Evolutionary conservation across 192 early-diverging fungal genomes (phyloP).

Genomic region (Linnemannia zychae): DNA sequence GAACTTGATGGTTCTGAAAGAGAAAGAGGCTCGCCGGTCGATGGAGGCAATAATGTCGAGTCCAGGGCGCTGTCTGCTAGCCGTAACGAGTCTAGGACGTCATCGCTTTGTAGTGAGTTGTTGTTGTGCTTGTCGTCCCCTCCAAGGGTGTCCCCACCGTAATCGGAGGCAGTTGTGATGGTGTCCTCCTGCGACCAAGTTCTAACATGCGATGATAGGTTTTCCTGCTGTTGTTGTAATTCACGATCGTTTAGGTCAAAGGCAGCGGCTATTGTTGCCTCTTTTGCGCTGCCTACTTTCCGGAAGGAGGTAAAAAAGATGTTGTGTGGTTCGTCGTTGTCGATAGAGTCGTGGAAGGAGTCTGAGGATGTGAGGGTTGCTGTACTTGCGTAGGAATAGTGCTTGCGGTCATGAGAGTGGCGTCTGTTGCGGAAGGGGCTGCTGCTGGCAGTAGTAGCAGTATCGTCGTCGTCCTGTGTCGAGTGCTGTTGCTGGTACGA

Average conservation of each 20-base stretch:
- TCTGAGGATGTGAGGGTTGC: slow-evolving; percentile 16
- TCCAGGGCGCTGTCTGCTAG: background rate
- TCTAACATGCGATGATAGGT: background rate
- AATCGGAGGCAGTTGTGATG: background rate
- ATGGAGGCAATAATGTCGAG: background rate
- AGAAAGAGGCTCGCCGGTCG: background rate
- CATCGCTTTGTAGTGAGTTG: background rate
- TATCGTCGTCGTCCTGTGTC: slow-evolving; percentile 8
- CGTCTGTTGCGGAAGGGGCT: background rate
- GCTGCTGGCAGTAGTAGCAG: background rate
- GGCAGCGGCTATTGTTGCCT: background rate
- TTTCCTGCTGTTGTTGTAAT: background rate
- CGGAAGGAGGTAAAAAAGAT: background rate
- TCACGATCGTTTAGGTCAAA: background rate
- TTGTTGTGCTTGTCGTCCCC: background rate
- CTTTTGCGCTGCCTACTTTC: background rate
- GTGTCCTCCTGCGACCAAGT: background rate
- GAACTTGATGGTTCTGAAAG: background rate
- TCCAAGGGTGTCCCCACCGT: background rate
- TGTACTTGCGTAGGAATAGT: slow-evolving; percentile 28
- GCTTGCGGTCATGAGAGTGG: slow-evolving; percentile 14
- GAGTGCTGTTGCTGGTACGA: slow-evolving; percentile 20
- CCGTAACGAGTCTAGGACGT: background rate
- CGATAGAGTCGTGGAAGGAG: background rate
- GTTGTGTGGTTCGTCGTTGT: background rate